phyloP scores from a whole-genome alignment of 768 basidiomycete genomes.

The Leccinum boreale region DNA sequence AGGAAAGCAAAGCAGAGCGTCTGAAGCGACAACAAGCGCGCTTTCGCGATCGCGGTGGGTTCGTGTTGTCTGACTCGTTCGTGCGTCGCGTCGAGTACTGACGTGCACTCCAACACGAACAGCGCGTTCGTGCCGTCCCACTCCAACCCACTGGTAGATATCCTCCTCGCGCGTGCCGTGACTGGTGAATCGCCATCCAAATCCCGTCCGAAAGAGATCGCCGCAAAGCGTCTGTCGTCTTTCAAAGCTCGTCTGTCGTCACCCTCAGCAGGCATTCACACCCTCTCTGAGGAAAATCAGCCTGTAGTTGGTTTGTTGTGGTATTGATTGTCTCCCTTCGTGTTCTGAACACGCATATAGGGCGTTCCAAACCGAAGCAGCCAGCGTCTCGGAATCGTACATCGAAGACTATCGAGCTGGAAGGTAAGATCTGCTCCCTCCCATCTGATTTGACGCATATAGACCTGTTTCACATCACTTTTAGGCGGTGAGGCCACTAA shows the following conservation, averaged over 20 bases:
- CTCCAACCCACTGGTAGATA: constrained; percentile 47
- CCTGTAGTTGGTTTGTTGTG: constrained; percentile 14
- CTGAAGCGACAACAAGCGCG: constrained; percentile 61
- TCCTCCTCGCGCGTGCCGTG: constrained; percentile 49
- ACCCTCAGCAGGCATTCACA: neutral
- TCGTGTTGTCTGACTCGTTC: constrained; percentile 20
- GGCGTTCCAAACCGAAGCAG: neutral
- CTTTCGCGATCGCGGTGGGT: constrained; percentile 70
- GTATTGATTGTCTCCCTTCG: too few species aligned
- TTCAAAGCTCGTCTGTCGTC: constrained; percentile 2
- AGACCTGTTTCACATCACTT: neutral
- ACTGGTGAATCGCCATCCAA: constrained; percentile 47
- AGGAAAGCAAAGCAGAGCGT: constrained; percentile 60
- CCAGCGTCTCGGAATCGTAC: too few species aligned
- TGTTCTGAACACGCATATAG: constrained; percentile 8
- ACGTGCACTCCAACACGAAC: neutral
- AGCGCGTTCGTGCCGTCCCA: constrained; percentile 55
- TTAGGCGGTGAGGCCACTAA: neutral
- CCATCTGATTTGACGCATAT: neutral
- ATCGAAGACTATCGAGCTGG: too few species aligned
- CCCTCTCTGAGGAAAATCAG: neutral
- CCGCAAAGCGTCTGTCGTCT: constrained; percentile 1
- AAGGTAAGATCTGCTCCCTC: constrained; percentile 3
- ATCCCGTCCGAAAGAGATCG: neutral
- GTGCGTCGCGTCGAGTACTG: neutral